These are phyloP conservation scores for Exobasidium rhododendri DNA, from an alignment of 1,284 basidiomycete species.

Conservation along the genomic window DNA sequence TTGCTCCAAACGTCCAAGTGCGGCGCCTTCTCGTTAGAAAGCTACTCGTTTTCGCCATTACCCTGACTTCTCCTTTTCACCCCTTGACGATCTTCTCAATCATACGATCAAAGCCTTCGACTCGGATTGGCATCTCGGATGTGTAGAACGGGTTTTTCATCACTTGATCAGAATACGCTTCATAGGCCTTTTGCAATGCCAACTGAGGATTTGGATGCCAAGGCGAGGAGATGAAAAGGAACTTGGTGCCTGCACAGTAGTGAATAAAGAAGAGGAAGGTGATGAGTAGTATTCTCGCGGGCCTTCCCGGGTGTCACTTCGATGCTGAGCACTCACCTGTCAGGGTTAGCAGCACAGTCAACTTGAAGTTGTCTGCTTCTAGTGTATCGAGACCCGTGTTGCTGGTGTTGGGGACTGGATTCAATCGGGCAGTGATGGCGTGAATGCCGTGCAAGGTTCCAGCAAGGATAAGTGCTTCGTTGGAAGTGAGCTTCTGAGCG, in stretches of 20 bases:
- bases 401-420: constrained; percentile 65
- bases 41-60: too few relatives aligned
- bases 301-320: constrained; percentile 12
- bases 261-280: constrained; percentile 7
- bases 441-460: constrained; percentile 97
- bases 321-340: constrained; percentile 67
- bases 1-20: too few relatives aligned
- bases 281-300: too few relatives aligned
- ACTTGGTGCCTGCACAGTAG: constrained; percentile 91
- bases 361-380: constrained; percentile 88
- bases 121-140: constrained; percentile 96
- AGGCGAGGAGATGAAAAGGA: constrained; percentile 81
- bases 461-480: constrained; percentile 93
- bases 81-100: constrained; percentile 35
- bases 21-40: too few relatives aligned
- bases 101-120: constrained; percentile 76
- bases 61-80: background rate
- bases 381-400: constrained; percentile 73
- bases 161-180: constrained; percentile 84
- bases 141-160: constrained; percentile 99
- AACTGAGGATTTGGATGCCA: constrained; percentile 63
- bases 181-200: constrained; percentile 71
- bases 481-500: constrained; percentile 66
- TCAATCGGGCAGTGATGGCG: constrained; percentile 88
- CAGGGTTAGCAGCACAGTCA: constrained; percentile 81